Evolutionary conservation across 2,329 filamentous ascomycete genomes (phyloP).

Genomic region (Aspergillus hiratsukae): DNA sequence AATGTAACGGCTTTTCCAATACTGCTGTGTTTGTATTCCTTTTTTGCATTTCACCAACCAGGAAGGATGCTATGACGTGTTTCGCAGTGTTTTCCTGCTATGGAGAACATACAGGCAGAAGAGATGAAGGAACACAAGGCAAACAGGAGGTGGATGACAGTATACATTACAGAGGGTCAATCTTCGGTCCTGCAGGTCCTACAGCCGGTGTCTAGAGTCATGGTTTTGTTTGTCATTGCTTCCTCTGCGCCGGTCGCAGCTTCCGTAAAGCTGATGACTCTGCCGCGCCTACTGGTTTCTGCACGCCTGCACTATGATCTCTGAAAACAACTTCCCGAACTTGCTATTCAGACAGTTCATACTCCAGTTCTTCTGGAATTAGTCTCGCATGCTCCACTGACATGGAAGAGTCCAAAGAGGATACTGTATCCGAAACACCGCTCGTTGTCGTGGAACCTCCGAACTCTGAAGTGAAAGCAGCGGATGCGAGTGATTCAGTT

Average conservation of each 20-base stretch:
- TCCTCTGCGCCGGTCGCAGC: background rate
- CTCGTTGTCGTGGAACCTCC: background rate
- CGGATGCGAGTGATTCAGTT: background rate
- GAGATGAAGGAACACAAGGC: background rate
- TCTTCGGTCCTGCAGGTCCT: background rate
- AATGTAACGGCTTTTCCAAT: background rate
- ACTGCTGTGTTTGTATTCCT: background rate
- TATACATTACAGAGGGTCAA: background rate
- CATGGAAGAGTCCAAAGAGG: constrained; percentile 13
- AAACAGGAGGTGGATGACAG: background rate
- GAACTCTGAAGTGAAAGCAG: constrained; percentile 4
- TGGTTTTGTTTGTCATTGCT: background rate
- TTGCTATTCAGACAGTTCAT: background rate
- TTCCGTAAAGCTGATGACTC: background rate
- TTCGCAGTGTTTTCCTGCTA: background rate
- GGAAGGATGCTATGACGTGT: background rate
- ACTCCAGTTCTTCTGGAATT: background rate
- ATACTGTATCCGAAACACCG: background rate
- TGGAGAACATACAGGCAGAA: background rate
- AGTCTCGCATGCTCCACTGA: background rate
- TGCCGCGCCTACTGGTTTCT: background rate
- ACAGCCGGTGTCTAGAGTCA: background rate
- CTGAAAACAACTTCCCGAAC: background rate
- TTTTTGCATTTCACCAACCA: background rate
- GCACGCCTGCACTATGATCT: background rate